These are phyloP conservation scores for Euphorbia tirucalli DNA, from an alignment of 345 rosid species.

Conservation along the genomic window DNA sequence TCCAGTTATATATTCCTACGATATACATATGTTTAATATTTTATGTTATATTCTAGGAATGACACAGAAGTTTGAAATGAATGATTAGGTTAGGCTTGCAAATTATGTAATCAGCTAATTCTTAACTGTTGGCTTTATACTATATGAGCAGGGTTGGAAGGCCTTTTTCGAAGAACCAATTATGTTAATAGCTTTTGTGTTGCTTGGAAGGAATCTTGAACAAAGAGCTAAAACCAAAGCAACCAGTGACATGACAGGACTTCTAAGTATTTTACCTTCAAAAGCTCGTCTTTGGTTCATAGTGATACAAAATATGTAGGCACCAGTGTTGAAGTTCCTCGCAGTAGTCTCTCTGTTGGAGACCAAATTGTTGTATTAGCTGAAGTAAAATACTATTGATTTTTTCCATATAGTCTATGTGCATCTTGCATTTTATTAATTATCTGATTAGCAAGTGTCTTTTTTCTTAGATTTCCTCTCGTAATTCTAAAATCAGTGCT, in stretches of 20 bases:
- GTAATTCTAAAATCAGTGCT: not conserved
- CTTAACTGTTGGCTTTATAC: constrained; percentile 19
- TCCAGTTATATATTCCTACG: not conserved
- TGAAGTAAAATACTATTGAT: constrained; percentile 46
- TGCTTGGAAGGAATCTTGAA: constrained; percentile 96
- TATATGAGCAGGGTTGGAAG: constrained; percentile 82
- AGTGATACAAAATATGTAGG: constrained; percentile 35
- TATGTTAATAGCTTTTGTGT: constrained; percentile 90
- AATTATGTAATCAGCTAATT: constrained; percentile 7
- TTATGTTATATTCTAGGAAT: constrained; percentile 9
- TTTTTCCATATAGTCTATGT: constrained; percentile 16
- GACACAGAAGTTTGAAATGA: constrained; percentile 5
- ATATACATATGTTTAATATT: not conserved
- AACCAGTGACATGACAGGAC: constrained; percentile 96
- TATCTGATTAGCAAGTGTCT: constrained; percentile 12
- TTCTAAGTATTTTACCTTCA: constrained; percentile 77
- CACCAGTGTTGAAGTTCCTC: constrained; percentile 79
- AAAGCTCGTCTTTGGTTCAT: constrained; percentile 89
- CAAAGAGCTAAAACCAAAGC: constrained; percentile 98
- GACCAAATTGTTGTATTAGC: constrained; percentile 83
- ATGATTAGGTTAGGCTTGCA: constrained; percentile 13
- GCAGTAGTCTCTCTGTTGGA: constrained; percentile 77
- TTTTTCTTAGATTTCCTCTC: not conserved
- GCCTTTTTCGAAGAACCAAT: constrained; percentile 95
- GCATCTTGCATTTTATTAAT: constrained; percentile 7